Conservation (phyloP, 208 protist genomes). For the Leishmania major region DNA sequence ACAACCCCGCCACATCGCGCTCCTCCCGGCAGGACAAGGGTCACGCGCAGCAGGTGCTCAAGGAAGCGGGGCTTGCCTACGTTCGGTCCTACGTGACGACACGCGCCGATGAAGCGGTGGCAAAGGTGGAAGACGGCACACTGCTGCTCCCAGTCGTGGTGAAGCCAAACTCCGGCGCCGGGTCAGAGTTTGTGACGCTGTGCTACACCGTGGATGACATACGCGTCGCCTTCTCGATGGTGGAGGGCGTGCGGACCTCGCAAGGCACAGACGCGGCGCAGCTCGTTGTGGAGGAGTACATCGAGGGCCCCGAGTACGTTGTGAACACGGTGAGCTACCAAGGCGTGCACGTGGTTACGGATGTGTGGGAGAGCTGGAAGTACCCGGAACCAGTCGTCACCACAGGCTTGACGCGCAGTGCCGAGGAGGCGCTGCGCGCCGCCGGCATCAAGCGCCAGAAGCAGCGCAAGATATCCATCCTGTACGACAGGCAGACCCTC, state of each 20-base stretch:
- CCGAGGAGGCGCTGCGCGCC: slow-evolving; percentile 30
- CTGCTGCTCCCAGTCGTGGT: slow-evolving; percentile 80
- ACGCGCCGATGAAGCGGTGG: slow-evolving; percentile 32
- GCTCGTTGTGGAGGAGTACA: slow-evolving; percentile 89
- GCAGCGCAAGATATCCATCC: slow-evolving; percentile 46
- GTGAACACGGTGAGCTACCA: slow-evolving; percentile 82
- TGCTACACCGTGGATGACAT: slow-evolving; percentile 64
- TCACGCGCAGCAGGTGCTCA: slow-evolving; percentile 54
- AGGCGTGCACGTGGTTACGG: slow-evolving; percentile 77
- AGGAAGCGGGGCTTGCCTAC: slow-evolving; percentile 54
- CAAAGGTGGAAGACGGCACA: slow-evolving; percentile 17
- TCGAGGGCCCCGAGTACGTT: slow-evolving; percentile 86
- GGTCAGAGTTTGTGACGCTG: slow-evolving; percentile 84
- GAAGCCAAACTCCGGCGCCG: slow-evolving; percentile 82
- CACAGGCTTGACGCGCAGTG: slow-evolving; percentile 37
- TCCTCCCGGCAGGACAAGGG: slow-evolving; percentile 71
- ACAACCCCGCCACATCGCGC: slow-evolving; percentile 58
- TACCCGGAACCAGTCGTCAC: slow-evolving; percentile 46
- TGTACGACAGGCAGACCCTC: slow-evolving; percentile 84
- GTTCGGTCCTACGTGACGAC: slow-evolving; percentile 60
- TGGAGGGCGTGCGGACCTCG: slow-evolving; percentile 42
- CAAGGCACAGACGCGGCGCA: slow-evolving; percentile 50
- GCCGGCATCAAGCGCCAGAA: slow-evolving; percentile 6
- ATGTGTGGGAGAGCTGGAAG: slow-evolving; percentile 90
- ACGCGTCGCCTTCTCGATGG: slow-evolving; percentile 51